Evolutionary conservation across 2,329 filamentous ascomycete genomes (phyloP).

Genomic region (Cladophialophora chaetospira): DNA sequence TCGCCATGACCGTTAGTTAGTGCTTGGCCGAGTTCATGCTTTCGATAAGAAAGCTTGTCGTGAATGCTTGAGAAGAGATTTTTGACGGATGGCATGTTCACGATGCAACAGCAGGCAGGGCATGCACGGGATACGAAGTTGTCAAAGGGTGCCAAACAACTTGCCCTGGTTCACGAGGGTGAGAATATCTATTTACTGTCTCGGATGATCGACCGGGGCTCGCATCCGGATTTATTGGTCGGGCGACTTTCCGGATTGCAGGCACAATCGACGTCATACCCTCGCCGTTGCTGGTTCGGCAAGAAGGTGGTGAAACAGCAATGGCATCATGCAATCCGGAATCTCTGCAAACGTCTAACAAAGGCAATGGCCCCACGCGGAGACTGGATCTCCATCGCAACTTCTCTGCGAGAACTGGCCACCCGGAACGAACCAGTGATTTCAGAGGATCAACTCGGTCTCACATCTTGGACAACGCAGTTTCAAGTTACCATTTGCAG

Average conservation of each 20-base stretch:
- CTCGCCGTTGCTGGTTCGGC: not conserved
- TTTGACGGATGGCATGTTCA: slow-evolving; percentile 12
- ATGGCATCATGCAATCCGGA: not conserved
- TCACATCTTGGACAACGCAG: no score
- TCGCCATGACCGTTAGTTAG: not conserved
- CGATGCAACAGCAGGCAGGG: not conserved
- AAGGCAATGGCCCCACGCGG: no score
- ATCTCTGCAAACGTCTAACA: no score
- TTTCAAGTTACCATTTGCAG: no score
- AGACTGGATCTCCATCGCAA: no score
- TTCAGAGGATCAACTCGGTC: no score
- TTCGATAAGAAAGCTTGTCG: slow-evolving; percentile 13
- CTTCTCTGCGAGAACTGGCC: no score
- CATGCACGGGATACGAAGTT: not conserved
- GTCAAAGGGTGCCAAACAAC: not conserved
- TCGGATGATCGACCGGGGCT: not conserved
- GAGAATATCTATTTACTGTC: not conserved
- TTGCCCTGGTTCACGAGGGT: no score
- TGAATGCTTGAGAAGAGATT: slow-evolving; percentile 2
- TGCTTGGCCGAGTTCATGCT: slow-evolving; percentile 13
- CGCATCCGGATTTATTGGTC: not conserved
- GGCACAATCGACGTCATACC: not conserved
- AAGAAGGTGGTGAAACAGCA: no score
- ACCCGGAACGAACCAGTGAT: no score
- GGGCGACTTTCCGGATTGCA: not conserved